These are phyloP conservation scores for Suhomyces taliae DNA, from an alignment of 1,139 yeast species.

Conservation along the genomic window DNA sequence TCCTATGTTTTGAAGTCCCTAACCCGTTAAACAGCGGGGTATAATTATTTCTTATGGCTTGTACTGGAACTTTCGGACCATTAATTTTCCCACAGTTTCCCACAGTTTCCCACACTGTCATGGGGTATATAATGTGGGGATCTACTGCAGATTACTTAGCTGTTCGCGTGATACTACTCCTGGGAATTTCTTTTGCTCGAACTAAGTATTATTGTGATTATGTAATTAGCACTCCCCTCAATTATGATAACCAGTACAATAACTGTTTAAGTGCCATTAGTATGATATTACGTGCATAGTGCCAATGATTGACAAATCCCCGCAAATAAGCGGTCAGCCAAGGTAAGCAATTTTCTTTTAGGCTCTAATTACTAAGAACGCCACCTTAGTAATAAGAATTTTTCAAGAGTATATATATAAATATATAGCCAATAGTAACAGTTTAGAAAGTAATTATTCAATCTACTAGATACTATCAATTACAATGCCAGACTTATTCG, in stretches of 20 bases:
- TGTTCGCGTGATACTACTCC: background rate
- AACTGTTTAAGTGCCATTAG: background rate
- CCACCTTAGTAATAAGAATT: background rate
- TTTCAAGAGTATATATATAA: background rate
- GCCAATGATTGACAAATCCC: background rate
- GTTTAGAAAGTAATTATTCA: background rate
- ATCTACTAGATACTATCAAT: no score
- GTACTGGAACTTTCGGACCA: no score
- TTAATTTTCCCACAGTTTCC: no score
- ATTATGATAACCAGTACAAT: background rate
- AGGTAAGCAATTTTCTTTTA: background rate
- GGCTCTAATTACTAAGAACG: background rate
- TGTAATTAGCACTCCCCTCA: background rate
- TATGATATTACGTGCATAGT: background rate
- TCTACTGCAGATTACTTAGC: background rate
- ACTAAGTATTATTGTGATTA: background rate
- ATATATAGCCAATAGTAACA: background rate
- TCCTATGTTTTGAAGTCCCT: background rate
- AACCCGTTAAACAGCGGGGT: no score
- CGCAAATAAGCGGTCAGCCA: conserved; percentile 1
- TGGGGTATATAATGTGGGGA: background rate
- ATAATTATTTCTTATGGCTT: no score
- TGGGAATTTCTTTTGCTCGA: background rate
- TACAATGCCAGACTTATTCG: conserved; percentile 46
- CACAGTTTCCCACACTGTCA: background rate